These are phyloP conservation scores for Setaria viridis DNA, from an alignment of 202 grass and related monocot genomes.

Conservation along the genomic window DNA sequence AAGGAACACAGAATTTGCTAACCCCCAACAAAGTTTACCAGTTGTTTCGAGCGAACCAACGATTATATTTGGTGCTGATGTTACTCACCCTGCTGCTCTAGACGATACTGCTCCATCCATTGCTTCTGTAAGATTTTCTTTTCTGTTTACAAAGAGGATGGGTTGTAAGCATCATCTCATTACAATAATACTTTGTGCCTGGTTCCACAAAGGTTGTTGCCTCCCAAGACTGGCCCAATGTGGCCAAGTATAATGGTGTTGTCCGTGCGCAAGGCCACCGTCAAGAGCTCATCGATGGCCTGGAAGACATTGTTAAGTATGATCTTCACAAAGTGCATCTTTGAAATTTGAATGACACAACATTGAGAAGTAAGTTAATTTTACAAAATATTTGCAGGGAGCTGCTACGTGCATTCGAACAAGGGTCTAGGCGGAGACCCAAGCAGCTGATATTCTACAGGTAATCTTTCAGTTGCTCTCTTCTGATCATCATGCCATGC, in stretches of 20 bases:
- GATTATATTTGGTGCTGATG: conserved; percentile 78
- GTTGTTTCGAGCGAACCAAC: conserved; percentile 53
- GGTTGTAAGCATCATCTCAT: conserved; percentile 1
- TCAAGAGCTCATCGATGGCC: conserved; percentile 57
- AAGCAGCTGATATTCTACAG: conserved; percentile 66
- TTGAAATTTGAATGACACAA: neutral
- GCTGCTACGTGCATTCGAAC: conserved; percentile 47
- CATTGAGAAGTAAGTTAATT: conserved; percentile 5
- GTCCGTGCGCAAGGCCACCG: conserved; percentile 52
- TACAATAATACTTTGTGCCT: neutral
- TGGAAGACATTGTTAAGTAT: conserved; percentile 59
- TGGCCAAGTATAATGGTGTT: conserved; percentile 61
- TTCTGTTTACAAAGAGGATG: neutral
- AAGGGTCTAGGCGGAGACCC: conserved; percentile 25
- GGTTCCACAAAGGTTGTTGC: conserved; percentile 69
- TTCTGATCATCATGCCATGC: neutral
- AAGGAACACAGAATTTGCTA: conserved; percentile 59
- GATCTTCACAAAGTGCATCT: neutral
- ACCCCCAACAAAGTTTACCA: conserved; percentile 46
- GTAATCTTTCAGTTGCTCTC: conserved; percentile 2
- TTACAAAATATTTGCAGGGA: conserved; percentile 43
- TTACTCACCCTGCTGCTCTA: conserved; percentile 62
- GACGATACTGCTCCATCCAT: conserved; percentile 67
- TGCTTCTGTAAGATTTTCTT: conserved; percentile 65
- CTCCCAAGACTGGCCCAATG: conserved; percentile 70